Conservation (phyloP, 352 stramenopile species). For the Phytophthora niederhauseri region DNA sequence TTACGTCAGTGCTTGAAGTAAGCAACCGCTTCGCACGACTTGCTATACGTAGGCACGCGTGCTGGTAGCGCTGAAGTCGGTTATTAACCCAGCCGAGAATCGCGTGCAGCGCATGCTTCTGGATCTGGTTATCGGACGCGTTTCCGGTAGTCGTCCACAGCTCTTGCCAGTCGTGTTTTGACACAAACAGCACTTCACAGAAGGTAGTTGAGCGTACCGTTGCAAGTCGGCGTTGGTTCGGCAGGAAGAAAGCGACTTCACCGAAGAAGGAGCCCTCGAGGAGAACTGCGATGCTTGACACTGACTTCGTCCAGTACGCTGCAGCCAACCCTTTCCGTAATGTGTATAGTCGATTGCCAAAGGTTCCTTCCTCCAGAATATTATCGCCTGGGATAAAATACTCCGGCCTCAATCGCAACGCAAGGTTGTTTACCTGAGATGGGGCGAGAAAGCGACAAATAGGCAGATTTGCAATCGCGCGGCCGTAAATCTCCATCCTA, state of each 20-base stretch:
- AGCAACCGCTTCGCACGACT: slow-evolving; percentile 38
- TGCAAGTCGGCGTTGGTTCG: slow-evolving; percentile 54
- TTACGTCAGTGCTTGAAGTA: not conserved
- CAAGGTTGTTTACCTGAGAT: slow-evolving; percentile 52
- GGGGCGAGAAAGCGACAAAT: slow-evolving; percentile 51
- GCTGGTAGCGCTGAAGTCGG: slow-evolving; percentile 52
- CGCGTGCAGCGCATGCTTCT: slow-evolving; percentile 60
- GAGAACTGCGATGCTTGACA: slow-evolving; percentile 12
- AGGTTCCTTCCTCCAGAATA: slow-evolving; percentile 31
- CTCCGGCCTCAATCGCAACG: slow-evolving; percentile 52
- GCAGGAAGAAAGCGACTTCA: slow-evolving; percentile 69
- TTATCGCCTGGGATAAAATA: slow-evolving; percentile 38
- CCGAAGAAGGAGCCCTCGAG: slow-evolving; percentile 43
- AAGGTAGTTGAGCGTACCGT: slow-evolving; percentile 59
- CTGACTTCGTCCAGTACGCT: slow-evolving; percentile 37
- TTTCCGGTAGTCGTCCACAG: slow-evolving; percentile 48
- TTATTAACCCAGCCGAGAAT: slow-evolving; percentile 67
- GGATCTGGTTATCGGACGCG: slow-evolving; percentile 47
- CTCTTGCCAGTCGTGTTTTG: slow-evolving; percentile 59
- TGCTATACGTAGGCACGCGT: slow-evolving; percentile 41
- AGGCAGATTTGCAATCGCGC: slow-evolving; percentile 44
- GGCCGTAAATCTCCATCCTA: slow-evolving; percentile 65
- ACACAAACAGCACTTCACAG: slow-evolving; percentile 62
- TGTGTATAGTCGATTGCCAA: slow-evolving; percentile 56
- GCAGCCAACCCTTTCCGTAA: slow-evolving; percentile 55